Evolutionary conservation across 306 rosid species (phyloP).

Genomic region (Cucurbita moschata): DNA sequence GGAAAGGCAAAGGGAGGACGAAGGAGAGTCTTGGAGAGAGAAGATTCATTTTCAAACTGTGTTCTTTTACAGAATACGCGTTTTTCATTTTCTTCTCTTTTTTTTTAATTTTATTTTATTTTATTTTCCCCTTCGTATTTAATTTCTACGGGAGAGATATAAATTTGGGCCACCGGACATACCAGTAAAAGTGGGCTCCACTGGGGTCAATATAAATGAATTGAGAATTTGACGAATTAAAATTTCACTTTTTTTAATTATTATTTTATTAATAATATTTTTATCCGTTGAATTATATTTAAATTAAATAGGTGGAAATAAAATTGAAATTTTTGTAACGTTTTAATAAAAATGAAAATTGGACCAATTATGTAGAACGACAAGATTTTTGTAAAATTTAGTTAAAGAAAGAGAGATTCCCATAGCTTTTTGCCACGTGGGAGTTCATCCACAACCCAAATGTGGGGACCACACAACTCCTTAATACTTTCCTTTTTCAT

Average conservation of each 20-base stretch:
- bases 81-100: constrained; percentile 6
- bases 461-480: background rate
- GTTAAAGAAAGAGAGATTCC: background rate
- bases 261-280: too few relatives aligned
- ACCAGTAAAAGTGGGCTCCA: background rate
- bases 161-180: too few relatives aligned
- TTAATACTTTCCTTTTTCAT: background rate
- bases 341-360: too few relatives aligned
- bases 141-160: too few relatives aligned
- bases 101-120: background rate
- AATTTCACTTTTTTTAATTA: too few relatives aligned
- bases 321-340: too few relatives aligned
- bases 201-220: background rate
- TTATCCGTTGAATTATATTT: too few relatives aligned
- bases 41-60: constrained; percentile 21
- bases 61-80: constrained; percentile 45
- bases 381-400: background rate
- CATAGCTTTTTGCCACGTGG: background rate
- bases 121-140: background rate
- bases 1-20: background rate
- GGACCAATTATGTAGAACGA: background rate
- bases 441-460: background rate
- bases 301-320: too few relatives aligned
- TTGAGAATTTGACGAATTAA: background rate
- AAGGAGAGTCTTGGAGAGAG: background rate